Conservation (phyloP, 192 early-diverging fungal genomes). For the Spinellus fusiger region DNA sequence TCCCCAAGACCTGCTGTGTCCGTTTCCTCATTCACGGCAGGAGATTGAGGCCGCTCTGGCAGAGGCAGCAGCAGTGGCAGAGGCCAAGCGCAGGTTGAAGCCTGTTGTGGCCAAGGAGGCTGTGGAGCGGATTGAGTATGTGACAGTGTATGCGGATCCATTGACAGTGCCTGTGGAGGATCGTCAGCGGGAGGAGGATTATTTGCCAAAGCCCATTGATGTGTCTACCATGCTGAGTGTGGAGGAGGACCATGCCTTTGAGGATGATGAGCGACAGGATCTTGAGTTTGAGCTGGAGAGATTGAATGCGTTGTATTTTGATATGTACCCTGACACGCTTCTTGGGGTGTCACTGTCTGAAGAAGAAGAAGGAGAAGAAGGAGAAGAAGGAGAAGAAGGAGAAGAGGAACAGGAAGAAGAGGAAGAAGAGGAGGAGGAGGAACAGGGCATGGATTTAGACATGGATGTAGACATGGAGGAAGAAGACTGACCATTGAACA, state of each 20-base stretch:
- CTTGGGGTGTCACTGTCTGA: not conserved
- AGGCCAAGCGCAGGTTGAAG: not conserved
- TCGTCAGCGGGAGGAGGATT: constrained; percentile 6
- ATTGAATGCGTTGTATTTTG: constrained; percentile 5
- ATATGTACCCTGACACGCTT: constrained; percentile 2
- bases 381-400: not conserved
- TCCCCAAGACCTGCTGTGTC: constrained; percentile 35
- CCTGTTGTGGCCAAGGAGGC: constrained; percentile 10
- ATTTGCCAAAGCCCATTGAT: constrained; percentile 12
- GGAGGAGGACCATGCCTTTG: constrained; percentile 11
- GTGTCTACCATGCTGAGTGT: constrained; percentile 6
- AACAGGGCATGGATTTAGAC: not conserved
- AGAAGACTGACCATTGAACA: too few relatives aligned
- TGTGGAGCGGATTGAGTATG: constrained; percentile 13
- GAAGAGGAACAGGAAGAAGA: constrained; percentile 6
- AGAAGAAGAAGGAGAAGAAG: not conserved
- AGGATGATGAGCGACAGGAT: constrained; percentile 20
- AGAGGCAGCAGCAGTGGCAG: not conserved
- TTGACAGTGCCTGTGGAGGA: not conserved
- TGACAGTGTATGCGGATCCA: not conserved
- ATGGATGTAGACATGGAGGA: not conserved
- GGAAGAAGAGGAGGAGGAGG: not conserved
- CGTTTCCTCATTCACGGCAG: constrained; percentile 14
- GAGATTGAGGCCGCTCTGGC: not conserved
- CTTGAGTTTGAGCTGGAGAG: constrained; percentile 16